Evolutionary conservation across 192 early-diverging fungal genomes (phyloP), one percentile per base, ranked within the genome.

Genomic region (Paraglomus brasilianum): DNA sequence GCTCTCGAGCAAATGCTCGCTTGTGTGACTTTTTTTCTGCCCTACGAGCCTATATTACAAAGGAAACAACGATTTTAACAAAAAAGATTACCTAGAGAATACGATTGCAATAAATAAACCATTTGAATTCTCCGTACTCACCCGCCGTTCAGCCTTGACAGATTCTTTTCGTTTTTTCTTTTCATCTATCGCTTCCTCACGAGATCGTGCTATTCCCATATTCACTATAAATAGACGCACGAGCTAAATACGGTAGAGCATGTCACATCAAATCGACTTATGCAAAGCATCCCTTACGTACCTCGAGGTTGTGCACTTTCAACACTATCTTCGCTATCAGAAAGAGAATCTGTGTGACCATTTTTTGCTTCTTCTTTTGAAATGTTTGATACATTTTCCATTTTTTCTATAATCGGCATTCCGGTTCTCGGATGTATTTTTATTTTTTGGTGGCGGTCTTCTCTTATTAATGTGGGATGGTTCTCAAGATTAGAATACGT

Each of bases 401-500:
- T 21, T 55, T 87, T 83, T 13, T 86, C 70, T 22, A 92, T 73
- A 30, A 30, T 30, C 0, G 89, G 90, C 82, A 91, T 81, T 11
- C 88, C 89, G 0, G 87, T 85, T 80, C 87, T 90, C 68, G 82
- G 83, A 75, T 86, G 84, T 65, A 92, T 85, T 51, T 79, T 82
- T 74, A 92, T 90, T 71, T 72, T 85, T 75, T 70, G 81, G 38
- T 63, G 71, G 50, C 64, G 73, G 41, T 70, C 65, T 72, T 95
- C 93, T 43, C 82, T 76, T 73, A 98, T 96, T 46, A 92, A 73
- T 38, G 80, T 78, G 5, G 96, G 95, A 62, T 93, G 91, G 76
- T 98, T 97, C 74, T 97, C 95, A 65, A 95, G 83, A 77, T 95
- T 96, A 49, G 94, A 93, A 78, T 95, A 94, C 4, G 93, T 96